Evolutionary conservation across 1,139 yeast species (phyloP).

Genomic region (Suhomyces yuchorum): DNA sequence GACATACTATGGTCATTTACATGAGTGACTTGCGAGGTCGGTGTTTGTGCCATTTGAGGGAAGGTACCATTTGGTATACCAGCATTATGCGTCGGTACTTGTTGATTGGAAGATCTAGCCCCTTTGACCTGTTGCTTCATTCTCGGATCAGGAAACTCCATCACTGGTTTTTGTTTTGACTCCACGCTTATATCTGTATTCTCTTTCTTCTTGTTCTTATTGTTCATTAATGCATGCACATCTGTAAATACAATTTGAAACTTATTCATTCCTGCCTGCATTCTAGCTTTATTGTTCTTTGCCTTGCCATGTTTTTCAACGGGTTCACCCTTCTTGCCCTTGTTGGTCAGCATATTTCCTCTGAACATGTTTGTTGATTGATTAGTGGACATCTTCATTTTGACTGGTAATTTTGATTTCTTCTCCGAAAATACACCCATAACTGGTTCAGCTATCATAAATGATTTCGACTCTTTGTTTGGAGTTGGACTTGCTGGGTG

Average conservation of each 20-base stretch:
- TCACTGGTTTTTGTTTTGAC: neutral
- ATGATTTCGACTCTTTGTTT: slow-evolving; percentile 25
- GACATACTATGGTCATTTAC: slow-evolving; percentile 21
- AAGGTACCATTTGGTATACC: neutral
- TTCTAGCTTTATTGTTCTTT: slow-evolving; percentile 29
- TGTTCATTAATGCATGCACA: slow-evolving; percentile 47
- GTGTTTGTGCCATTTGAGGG: slow-evolving; percentile 3
- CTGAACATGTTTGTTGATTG: slow-evolving; percentile 12
- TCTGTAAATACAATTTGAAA: slow-evolving; percentile 58
- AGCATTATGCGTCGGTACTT: slow-evolving; percentile 5
- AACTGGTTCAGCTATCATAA: slow-evolving; percentile 31
- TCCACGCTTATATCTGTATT: neutral
- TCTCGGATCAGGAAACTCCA: neutral
- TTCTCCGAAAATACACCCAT: slow-evolving; percentile 50
- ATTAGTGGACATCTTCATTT: slow-evolving; percentile 5
- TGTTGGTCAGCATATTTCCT: slow-evolving; percentile 22
- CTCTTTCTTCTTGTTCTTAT: slow-evolving; percentile 31
- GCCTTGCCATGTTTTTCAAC: slow-evolving; percentile 2
- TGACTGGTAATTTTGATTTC: slow-evolving; percentile 13
- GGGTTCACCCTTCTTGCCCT: slow-evolving; percentile 11
- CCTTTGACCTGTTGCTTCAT: slow-evolving; percentile 6
- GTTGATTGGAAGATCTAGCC: slow-evolving; percentile 12
- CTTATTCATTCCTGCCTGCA: slow-evolving; percentile 51
- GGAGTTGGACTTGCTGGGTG: slow-evolving; percentile 49
- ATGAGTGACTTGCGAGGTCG: slow-evolving; percentile 5